Evolutionary conservation across 495 filamentous ascomycete species (phyloP).

Genomic region (Bacidia gigantensis): DNA sequence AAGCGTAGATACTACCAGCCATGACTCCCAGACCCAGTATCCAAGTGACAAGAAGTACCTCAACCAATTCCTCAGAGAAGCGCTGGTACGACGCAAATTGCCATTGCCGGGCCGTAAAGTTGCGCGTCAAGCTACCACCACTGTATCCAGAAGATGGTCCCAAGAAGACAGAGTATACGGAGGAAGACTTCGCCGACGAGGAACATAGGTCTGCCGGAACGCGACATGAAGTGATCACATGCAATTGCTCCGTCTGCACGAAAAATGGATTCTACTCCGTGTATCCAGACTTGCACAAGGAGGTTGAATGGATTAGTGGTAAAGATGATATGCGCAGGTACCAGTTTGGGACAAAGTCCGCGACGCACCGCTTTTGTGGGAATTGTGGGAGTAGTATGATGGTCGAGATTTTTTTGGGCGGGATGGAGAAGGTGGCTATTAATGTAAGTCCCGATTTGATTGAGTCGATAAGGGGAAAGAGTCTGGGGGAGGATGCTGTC

Average conservation of each 20-base stretch:
- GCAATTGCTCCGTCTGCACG: constrained; percentile 31
- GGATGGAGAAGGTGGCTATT: constrained; percentile 9
- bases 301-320: constrained; percentile 18
- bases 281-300: constrained; percentile 18
- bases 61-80: background rate
- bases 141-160: no score
- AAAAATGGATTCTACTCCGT: constrained; percentile 30
- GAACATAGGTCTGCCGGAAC: constrained; percentile 12
- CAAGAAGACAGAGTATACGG: no score
- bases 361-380: constrained; percentile 21
- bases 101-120: constrained; percentile 11
- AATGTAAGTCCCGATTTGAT: no score
- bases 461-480: no score
- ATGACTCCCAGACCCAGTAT: background rate
- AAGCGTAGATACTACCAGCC: no score
- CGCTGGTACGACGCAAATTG: constrained; percentile 15
- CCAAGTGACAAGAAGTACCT: background rate
- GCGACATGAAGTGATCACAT: constrained; percentile 12
- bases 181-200: no score
- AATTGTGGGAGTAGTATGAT: constrained; percentile 17
- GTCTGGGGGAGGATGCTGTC: no score
- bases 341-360: constrained; percentile 14
- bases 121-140: constrained; percentile 12
- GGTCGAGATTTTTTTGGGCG: background rate
- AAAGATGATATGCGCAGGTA: constrained; percentile 18